Base-by-base conservation (phyloP, 2,329 filamentous ascomycete genomes). In the Ramularia endophylla region DNA sequence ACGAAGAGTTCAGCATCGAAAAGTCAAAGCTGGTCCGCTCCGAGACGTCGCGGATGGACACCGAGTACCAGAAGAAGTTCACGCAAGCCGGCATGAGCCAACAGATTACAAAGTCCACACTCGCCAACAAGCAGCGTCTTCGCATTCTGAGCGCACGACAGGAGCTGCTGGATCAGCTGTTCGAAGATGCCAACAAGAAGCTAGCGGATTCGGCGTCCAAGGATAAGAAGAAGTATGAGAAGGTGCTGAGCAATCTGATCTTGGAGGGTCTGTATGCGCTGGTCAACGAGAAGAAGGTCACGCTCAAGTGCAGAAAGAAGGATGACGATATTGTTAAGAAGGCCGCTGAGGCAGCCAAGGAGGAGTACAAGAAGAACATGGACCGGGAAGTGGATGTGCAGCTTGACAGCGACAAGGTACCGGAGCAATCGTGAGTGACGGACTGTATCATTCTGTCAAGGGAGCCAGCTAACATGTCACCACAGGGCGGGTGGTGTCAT, bases 1-100 rank as follows among this genome's bases (percentile, higher is more conserved):
- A 97, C 73, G 88, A 97, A 69, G 92, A 98, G 70, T 97, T 97
- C 70, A 86, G 87, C 65, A 97, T 95, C 65, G 92, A 98, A 67
- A 98, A 98, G 73, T 92, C 89, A 60, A 95, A 95, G 76, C 86
- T 98, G 37, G 92, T 97, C 58, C 90, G 87, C 65, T 83, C 94
- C 70, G 92, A 97, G 72, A 95, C 86, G 40, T 80, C 87, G 62
- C 72, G 87, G 67, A 97, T 98, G 74, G 92, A 98, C 72, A 74
- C 75, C 53, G 74, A 84, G 57, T 98, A 95, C 78, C 86, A 90
- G 72, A 97, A 95, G 81, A 97, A 97, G 75, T 94, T 94, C 80
- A 98, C 95, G 77, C 86, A 94, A 71, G 90, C 92, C 59, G 80
- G 85, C 73, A 94, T 97, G 87, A 90, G 87, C 50, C 92, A 97